phyloP scores from a whole-genome alignment of 352 stramenopile genomes.

The Phytophthora hibernalis region DNA sequence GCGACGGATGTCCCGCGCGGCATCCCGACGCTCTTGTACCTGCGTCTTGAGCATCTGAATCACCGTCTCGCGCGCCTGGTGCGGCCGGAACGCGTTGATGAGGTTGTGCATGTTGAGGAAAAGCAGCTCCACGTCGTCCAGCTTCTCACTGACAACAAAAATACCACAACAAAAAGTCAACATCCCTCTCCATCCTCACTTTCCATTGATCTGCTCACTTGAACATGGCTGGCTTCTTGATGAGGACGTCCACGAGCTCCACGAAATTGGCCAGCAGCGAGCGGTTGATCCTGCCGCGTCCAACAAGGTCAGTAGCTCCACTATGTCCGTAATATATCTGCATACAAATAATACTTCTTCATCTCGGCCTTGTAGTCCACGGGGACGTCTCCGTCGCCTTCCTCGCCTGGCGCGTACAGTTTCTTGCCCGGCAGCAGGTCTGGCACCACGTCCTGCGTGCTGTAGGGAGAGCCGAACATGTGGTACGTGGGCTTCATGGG shows the following conservation, averaged over 20 bases:
- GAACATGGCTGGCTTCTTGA: constrained; percentile 80
- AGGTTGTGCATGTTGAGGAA: constrained; percentile 93
- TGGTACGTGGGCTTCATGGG: constrained; percentile 85
- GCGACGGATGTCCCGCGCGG: constrained; percentile 79
- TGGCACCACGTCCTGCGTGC: constrained; percentile 80
- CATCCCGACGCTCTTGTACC: too few species aligned
- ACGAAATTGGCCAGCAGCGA: constrained; percentile 88
- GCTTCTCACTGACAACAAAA: constrained; percentile 64
- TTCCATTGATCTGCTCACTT: constrained; percentile 50
- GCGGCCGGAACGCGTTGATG: constrained; percentile 88
- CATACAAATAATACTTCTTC: constrained; percentile 59
- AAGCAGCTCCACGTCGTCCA: constrained; percentile 86
- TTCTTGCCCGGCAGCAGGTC: constrained; percentile 79
- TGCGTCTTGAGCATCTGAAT: constrained; percentile 85
- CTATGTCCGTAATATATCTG: neutral
- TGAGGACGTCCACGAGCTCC: constrained; percentile 84
- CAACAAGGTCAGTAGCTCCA: neutral
- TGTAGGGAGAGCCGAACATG: constrained; percentile 88
- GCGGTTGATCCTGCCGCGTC: constrained; percentile 64
- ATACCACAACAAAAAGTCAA: neutral
- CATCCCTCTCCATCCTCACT: neutral
- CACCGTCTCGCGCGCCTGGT: constrained; percentile 86
- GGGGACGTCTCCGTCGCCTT: constrained; percentile 2
- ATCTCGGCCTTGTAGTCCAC: constrained; percentile 83
- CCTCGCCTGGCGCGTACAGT: constrained; percentile 52